Percentiles rank a stretch among this genome's conserved stretches.
Conservation (phyloP, 768 basidiomycete species). For the Calocera cornea region DNA sequence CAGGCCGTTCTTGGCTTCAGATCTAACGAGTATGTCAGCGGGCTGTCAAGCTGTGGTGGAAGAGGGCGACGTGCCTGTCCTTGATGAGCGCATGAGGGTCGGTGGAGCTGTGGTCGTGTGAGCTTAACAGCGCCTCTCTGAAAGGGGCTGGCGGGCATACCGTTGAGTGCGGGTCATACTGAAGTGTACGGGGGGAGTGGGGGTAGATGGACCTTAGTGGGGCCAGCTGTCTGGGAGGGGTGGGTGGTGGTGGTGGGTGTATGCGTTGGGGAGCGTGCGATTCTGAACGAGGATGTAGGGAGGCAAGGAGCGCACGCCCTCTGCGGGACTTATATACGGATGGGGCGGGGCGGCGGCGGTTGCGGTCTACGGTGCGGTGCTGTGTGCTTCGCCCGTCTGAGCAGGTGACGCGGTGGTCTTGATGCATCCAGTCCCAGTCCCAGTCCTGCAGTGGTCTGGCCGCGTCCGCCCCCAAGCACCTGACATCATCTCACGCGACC, state of each 20-base stretch:
- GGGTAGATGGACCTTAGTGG: not conserved
- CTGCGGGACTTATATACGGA: not conserved
- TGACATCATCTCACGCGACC: not conserved
- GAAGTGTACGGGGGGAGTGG: not conserved
- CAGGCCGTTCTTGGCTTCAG: slow-evolving; percentile 62
- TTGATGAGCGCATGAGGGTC: slow-evolving; percentile 57
- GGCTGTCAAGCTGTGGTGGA: not conserved
- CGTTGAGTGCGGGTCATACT: slow-evolving; percentile 2
- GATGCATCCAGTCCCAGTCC: too few relatives aligned
- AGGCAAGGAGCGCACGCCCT: not conserved
- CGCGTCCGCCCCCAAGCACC: not conserved
- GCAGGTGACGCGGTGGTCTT: not conserved
- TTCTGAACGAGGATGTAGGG: not conserved
- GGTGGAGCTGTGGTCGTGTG: slow-evolving; percentile 30
- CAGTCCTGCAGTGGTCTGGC: too few relatives aligned
- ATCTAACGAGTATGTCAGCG: slow-evolving; percentile 28
- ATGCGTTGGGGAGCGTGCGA: not conserved
- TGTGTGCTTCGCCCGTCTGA: not conserved
- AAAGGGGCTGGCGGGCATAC: not conserved
- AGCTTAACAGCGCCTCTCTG: not conserved
- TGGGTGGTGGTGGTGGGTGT: not conserved
- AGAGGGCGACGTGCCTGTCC: slow-evolving; percentile 30
- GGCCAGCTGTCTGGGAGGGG: not conserved
- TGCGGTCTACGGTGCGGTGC: not conserved
- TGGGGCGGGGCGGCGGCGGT: not conserved